Conservation (phyloP, 164 flowering plant species). For the Piper longum region DNA sequence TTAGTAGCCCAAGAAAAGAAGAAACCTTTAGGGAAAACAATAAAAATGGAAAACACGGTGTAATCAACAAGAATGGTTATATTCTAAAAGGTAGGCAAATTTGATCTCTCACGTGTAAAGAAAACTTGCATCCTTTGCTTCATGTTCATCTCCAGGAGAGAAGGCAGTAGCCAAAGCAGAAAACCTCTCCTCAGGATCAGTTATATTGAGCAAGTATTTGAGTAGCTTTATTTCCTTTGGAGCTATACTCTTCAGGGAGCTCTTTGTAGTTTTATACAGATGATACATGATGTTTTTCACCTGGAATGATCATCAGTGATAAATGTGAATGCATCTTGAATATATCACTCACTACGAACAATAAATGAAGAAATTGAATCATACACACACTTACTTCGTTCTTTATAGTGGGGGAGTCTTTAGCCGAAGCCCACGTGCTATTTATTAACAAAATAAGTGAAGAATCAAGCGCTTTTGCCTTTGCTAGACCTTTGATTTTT, state of each 20-base stretch:
- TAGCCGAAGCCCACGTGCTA: conserved; percentile 90
- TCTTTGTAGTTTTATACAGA: conserved; percentile 72
- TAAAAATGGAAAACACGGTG: not conserved
- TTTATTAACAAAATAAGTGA: conserved; percentile 79
- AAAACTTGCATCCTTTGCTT: conserved; percentile 45
- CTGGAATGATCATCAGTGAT: conserved; percentile 23
- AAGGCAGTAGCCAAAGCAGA: conserved; percentile 86
- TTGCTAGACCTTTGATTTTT: conserved; percentile 76
- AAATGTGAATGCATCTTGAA: not conserved
- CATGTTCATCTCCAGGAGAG: conserved; percentile 68
- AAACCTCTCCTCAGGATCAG: conserved; percentile 94
- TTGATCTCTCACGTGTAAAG: conserved; percentile 50
- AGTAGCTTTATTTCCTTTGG: conserved; percentile 93
- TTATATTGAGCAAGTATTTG: conserved; percentile 72
- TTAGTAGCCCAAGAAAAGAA: not conserved
- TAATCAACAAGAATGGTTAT: not conserved
- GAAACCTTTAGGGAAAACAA: not conserved
- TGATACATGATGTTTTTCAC: conserved; percentile 90
- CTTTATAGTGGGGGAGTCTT: conserved; percentile 65
- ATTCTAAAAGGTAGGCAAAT: not conserved
- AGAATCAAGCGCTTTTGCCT: conserved; percentile 81
- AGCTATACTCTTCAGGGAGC: conserved; percentile 71
- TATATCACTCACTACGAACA: not conserved
- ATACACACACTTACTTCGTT: conserved; percentile 41
- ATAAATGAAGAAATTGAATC: no score